A percentile compares a stretch with the other conserved stretches of the same genome.
Evolutionary conservation across 306 rosid genomes (phyloP).

Genomic region (Arachis hypogaea): DNA sequence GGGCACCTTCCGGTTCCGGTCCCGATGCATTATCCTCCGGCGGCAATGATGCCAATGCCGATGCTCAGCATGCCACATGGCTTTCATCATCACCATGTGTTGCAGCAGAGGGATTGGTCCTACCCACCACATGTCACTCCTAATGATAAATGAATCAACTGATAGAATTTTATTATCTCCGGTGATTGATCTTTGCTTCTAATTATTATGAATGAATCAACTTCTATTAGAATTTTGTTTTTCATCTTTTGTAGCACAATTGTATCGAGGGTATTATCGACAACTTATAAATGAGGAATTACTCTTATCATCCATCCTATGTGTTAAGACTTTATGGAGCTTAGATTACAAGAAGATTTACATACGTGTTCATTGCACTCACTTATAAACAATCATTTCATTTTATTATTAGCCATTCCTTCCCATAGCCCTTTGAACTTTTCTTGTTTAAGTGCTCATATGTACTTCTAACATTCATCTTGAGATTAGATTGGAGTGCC

Average conservation of each 20-base stretch:
- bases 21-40: slow-evolving; percentile 53
- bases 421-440: too few relatives aligned
- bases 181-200: too few relatives aligned
- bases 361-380: too few relatives aligned
- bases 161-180: neutral
- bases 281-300: too few relatives aligned
- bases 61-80: slow-evolving; percentile 52
- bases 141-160: slow-evolving; percentile 30
- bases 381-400: too few relatives aligned
- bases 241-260: too few relatives aligned
- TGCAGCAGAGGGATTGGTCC: slow-evolving; percentile 58
- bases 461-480: neutral
- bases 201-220: too few relatives aligned
- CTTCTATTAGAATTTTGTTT: too few relatives aligned
- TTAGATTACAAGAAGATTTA: slow-evolving; percentile 12
- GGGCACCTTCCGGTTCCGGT: slow-evolving; percentile 48
- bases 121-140: slow-evolving; percentile 38
- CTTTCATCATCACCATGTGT: slow-evolving; percentile 34
- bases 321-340: slow-evolving; percentile 38
- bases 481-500: neutral
- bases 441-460: slow-evolving; percentile 10
- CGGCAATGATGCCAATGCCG: slow-evolving; percentile 62
- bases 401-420: too few relatives aligned
- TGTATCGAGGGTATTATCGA: too few relatives aligned
- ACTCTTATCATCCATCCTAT: neutral